Percentiles rank a stretch among this genome's conserved stretches.
These are phyloP conservation scores for Xylaria digitata DNA, from an alignment of 2,329 filamentous ascomycete species.

Conservation along the genomic window DNA sequence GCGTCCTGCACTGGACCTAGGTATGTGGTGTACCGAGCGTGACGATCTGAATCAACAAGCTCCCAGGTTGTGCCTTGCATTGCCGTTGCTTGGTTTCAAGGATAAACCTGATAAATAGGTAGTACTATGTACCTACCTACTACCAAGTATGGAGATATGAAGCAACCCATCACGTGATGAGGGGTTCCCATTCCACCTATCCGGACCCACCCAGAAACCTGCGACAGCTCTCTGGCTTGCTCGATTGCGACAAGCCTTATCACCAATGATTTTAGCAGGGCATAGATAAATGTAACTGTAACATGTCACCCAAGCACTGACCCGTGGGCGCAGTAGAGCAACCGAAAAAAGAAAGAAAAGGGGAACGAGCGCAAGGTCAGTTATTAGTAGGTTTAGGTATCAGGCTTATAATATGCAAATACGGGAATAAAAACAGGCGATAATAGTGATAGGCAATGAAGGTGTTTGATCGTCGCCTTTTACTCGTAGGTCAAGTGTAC, in stretches of 20 bases:
- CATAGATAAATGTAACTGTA: conserved; percentile 1
- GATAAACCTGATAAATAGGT: background rate
- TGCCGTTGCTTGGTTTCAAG: conserved; percentile 1
- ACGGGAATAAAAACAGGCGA: background rate
- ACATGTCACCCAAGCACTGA: conserved; percentile 11
- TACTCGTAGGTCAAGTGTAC: too few species aligned
- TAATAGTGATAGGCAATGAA: background rate
- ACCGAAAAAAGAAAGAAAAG: background rate
- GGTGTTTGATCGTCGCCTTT: conserved; percentile 23
- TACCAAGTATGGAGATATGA: too few species aligned
- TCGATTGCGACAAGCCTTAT: background rate
- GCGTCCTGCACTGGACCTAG: too few species aligned
- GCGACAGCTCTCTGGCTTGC: background rate
- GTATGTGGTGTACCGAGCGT: too few species aligned
- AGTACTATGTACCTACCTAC: too few species aligned
- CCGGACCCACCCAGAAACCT: background rate
- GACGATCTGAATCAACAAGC: conserved; percentile 1
- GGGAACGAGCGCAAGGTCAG: conserved; percentile 10
- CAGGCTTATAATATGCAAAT: background rate
- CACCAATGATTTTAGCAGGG: conserved; percentile 5
- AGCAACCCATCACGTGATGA: conserved; percentile 13
- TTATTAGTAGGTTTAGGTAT: background rate
- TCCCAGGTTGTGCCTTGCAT: conserved; percentile 21
- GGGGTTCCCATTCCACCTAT: background rate
- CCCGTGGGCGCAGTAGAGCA: background rate